These are phyloP conservation scores for Macrophomina phaseolina DNA, from an alignment of 2,329 filamentous ascomycete species.

Conservation along the genomic window DNA sequence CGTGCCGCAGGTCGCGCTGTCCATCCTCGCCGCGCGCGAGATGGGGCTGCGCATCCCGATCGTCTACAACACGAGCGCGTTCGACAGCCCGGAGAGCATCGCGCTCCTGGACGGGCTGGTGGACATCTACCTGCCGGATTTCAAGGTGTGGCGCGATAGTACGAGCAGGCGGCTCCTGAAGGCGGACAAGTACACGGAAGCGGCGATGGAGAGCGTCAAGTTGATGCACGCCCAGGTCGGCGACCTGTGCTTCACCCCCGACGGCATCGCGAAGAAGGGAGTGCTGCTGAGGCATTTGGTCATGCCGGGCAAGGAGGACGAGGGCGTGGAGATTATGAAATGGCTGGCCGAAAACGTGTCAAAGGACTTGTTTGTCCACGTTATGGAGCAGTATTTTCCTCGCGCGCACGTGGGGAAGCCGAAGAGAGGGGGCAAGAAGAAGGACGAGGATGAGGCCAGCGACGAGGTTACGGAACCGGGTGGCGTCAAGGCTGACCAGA, in stretches of 20 bases:
- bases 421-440: constrained; percentile 33
- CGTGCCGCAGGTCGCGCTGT: constrained; percentile 79
- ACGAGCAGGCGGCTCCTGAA: constrained; percentile 77
- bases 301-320: constrained; percentile 80
- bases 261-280: constrained; percentile 80
- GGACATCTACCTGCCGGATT: constrained; percentile 87
- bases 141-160: constrained; percentile 76
- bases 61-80: constrained; percentile 84
- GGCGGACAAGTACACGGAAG: constrained; percentile 74
- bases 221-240: constrained; percentile 84
- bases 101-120: constrained; percentile 77
- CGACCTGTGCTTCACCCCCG: constrained; percentile 79
- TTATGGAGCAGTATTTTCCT: constrained; percentile 89
- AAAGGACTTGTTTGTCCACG: constrained; percentile 77
- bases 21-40: constrained; percentile 74
- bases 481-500: constrained; percentile 33
- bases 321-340: constrained; percentile 74
- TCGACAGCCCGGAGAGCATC: constrained; percentile 75
- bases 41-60: constrained; percentile 74
- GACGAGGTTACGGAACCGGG: constrained; percentile 37
- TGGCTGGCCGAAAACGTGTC: constrained; percentile 78
- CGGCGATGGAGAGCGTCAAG: constrained; percentile 76
- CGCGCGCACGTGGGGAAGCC: constrained; percentile 80
- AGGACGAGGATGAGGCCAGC: constrained; percentile 29
- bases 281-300: constrained; percentile 79